These are phyloP conservation scores for Blastomyces gilchristii DNA, from an alignment of 2,329 filamentous ascomycete species.

Conservation along the genomic window DNA sequence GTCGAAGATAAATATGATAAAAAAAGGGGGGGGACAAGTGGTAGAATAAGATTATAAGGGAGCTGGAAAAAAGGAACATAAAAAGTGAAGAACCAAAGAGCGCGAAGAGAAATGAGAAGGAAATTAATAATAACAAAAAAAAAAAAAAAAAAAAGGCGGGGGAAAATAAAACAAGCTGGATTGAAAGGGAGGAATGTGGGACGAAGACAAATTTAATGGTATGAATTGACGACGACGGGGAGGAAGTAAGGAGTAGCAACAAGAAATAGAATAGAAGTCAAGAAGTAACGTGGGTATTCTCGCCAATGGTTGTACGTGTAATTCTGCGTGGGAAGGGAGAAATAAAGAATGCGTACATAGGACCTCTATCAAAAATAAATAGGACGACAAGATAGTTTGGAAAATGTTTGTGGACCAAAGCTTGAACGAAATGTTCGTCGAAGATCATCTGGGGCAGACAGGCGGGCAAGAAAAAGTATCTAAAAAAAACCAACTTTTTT, in stretches of 20 bases:
- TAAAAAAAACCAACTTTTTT: background rate
- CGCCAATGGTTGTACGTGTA: background rate
- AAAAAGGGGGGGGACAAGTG: background rate
- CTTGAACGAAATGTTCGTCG: too few relatives aligned
- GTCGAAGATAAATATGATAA: background rate
- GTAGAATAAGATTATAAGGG: background rate
- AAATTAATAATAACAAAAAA: background rate
- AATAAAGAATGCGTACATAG: background rate
- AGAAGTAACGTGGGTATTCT: constrained; percentile 5
- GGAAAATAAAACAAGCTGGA: background rate
- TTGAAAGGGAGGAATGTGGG: background rate
- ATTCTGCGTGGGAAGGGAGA: background rate
- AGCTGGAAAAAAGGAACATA: background rate
- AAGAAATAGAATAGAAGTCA: background rate
- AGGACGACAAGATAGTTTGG: background rate
- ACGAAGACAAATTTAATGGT: background rate
- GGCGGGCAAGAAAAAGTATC: background rate
- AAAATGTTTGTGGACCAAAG: background rate
- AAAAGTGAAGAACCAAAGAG: background rate
- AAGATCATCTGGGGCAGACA: background rate
- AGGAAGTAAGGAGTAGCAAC: background rate
- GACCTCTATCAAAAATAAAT: background rate
- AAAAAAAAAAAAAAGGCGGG: too few relatives aligned
- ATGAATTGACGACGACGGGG: background rate
- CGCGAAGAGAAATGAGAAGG: background rate